phyloP scores from a whole-genome alignment of 495 filamentous ascomycete species.

The Tetracladium marchalianum region DNA sequence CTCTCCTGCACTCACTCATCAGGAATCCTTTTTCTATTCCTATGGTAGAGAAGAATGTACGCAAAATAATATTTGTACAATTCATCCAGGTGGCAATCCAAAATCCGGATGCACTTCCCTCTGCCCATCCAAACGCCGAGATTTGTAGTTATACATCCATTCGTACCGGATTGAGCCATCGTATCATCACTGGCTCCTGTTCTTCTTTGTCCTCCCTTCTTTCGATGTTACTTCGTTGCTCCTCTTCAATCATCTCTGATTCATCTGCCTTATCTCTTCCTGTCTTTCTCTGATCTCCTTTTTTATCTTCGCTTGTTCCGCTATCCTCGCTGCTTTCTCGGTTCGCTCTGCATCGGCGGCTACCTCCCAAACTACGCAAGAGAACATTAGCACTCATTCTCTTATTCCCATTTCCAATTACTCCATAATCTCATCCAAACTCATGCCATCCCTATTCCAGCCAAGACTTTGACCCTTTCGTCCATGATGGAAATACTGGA shows the following conservation, averaged over 20 bases:
- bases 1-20: too few relatives aligned
- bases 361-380: constrained; percentile 54
- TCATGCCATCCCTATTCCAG: background rate
- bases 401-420: background rate
- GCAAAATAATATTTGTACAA: too few relatives aligned
- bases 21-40: too few relatives aligned
- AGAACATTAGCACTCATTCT: constrained; percentile 11
- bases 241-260: background rate
- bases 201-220: too few relatives aligned
- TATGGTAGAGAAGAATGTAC: too few relatives aligned
- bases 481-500: background rate
- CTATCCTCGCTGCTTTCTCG: constrained; percentile 39
- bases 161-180: too few relatives aligned
- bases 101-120: too few relatives aligned
- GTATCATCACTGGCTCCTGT: too few relatives aligned
- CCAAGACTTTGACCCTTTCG: background rate
- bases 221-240: too few relatives aligned
- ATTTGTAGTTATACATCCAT: too few relatives aligned
- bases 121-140: too few relatives aligned
- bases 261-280: constrained; percentile 42
- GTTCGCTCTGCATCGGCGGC: constrained; percentile 53
- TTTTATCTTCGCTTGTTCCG: constrained; percentile 37
- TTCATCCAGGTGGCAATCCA: too few relatives aligned
- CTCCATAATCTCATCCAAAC: background rate
- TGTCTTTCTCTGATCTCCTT: constrained; percentile 54